phyloP scores from a whole-genome alignment of 345 rosid genomes.

The Populus ilicifolia region DNA sequence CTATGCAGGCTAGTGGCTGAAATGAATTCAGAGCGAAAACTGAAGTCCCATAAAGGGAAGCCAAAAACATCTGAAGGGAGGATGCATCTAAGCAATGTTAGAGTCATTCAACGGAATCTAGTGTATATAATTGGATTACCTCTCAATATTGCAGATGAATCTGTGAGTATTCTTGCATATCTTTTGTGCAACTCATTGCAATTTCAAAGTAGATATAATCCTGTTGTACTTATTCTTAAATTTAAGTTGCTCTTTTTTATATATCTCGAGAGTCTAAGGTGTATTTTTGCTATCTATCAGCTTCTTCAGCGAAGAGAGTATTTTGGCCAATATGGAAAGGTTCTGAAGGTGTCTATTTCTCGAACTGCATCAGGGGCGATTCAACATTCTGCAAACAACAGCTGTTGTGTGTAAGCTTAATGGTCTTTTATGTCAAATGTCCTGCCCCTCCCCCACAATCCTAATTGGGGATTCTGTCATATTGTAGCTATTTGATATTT shows the following conservation, averaged over 20 bases:
- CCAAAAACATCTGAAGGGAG: constrained; percentile 65
- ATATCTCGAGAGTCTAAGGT: not conserved
- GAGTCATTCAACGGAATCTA: constrained; percentile 80
- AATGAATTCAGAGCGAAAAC: constrained; percentile 55
- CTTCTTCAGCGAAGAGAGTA: constrained; percentile 72
- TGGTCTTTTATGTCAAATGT: not conserved
- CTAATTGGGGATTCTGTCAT: not conserved
- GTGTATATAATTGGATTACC: constrained; percentile 94
- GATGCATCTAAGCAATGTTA: constrained; percentile 71
- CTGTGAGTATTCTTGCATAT: constrained; percentile 33
- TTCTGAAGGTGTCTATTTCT: constrained; percentile 80
- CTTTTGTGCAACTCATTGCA: not conserved
- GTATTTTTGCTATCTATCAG: constrained; percentile 29
- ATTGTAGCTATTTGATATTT: not conserved
- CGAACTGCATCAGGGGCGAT: constrained; percentile 73
- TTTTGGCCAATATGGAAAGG: constrained; percentile 93
- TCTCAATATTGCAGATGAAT: constrained; percentile 79
- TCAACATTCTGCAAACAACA: constrained; percentile 79
- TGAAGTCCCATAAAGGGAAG: constrained; percentile 63
- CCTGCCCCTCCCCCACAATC: not conserved
- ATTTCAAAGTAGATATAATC: not conserved
- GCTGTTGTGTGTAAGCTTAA: constrained; percentile 78
- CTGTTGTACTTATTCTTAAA: not conserved
- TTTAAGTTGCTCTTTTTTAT: not conserved
- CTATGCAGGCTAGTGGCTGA: constrained; percentile 58